Conservation (phyloP, 176 grass and related monocot species). For the Hyparrhenia diplandra region DNA sequence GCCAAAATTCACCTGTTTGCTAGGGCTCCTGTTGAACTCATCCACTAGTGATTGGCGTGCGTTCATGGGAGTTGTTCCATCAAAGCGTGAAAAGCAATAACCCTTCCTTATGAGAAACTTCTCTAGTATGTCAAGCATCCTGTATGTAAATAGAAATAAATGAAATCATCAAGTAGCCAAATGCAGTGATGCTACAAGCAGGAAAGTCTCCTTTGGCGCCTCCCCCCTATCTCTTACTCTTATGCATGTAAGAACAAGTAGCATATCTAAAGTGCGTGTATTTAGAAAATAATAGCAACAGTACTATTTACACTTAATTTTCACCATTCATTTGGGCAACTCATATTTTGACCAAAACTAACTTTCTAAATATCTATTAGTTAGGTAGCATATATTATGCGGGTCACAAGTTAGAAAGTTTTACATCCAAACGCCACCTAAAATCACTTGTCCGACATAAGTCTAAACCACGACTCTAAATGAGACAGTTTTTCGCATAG, state of each 20-base stretch:
- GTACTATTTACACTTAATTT: not conserved
- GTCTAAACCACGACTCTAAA: not conserved
- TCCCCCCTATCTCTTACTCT: not conserved
- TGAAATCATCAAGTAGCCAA: slow-evolving; percentile 12
- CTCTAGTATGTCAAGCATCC: slow-evolving; percentile 99
- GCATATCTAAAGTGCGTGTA: slow-evolving; percentile 26
- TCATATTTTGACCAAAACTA: not conserved
- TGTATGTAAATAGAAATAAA: slow-evolving; percentile 37
- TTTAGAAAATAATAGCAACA: slow-evolving; percentile 6
- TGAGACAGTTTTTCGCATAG: not conserved
- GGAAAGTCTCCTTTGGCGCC: not conserved
- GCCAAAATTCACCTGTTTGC: slow-evolving; percentile 64
- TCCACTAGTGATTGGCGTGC: slow-evolving; percentile 78
- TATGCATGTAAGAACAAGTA: not conserved
- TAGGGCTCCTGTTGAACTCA: slow-evolving; percentile 97
- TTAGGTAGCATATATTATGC: not conserved
- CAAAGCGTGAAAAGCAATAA: slow-evolving; percentile 96
- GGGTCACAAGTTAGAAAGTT: slow-evolving; percentile 1
- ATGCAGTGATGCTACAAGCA: slow-evolving; percentile 11
- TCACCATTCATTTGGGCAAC: not conserved
- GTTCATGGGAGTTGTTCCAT: slow-evolving; percentile 94
- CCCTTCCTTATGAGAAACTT: slow-evolving; percentile 98
- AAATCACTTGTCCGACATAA: slow-evolving; percentile 7
- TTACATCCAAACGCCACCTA: slow-evolving; percentile 5
- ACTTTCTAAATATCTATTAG: not conserved